phyloP scores from a whole-genome alignment of 148 eudicot genomes.

The Beta vulgaris region DNA sequence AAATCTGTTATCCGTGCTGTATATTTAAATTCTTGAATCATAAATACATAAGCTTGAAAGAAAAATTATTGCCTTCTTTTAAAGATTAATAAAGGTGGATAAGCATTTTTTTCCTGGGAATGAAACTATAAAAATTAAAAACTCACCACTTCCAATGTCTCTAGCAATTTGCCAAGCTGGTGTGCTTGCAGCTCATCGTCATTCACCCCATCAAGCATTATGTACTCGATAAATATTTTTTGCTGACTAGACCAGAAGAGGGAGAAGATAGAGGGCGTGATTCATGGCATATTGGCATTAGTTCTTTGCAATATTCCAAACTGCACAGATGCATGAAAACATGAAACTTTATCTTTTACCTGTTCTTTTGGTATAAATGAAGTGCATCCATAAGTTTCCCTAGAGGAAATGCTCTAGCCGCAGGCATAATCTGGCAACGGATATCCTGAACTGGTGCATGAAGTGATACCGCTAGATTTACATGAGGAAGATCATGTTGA shows the following conservation, averaged over 20 bases:
- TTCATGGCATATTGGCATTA: conserved; percentile 3
- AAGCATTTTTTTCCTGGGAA: not conserved
- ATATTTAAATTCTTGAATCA: not conserved
- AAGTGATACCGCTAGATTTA: conserved; percentile 90
- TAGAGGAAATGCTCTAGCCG: conserved; percentile 96
- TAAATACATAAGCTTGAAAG: not conserved
- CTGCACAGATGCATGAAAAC: not conserved
- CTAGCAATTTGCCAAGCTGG: conserved; percentile 81
- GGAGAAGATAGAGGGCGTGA: not conserved
- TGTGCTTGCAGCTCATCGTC: conserved; percentile 93
- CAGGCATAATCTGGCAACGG: conserved; percentile 98
- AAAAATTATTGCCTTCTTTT: not conserved
- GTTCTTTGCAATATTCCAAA: not conserved
- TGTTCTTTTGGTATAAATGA: conserved; percentile 65
- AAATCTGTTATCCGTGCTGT: not conserved
- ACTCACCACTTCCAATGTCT: conserved; percentile 86
- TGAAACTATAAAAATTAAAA: not conserved
- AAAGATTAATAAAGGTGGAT: not conserved
- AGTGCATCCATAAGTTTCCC: conserved; percentile 82
- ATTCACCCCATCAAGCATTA: conserved; percentile 96
- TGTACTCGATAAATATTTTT: conserved; percentile 93
- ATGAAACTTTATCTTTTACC: conserved; percentile 34
- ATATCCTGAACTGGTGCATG: conserved; percentile 98
- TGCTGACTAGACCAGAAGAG: conserved; percentile 56
- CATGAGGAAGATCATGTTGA: conserved; percentile 64